Conservation (phyloP, 441 rosid species). For the Syzygium malaccense region DNA sequence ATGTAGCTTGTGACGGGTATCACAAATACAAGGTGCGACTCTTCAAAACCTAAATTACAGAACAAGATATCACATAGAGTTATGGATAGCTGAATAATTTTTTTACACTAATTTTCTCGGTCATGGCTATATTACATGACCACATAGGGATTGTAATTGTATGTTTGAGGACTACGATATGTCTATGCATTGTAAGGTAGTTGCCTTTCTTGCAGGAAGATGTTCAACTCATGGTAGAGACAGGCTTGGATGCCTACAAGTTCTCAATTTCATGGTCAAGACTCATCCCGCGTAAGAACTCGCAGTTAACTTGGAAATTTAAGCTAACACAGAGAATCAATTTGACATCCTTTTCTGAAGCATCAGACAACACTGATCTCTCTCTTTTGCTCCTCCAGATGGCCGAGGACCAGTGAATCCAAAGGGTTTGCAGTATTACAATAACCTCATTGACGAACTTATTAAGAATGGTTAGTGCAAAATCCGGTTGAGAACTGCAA, state of each 20-base stretch:
- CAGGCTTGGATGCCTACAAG: slow-evolving; percentile 54
- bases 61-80: not conserved
- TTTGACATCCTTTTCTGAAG: not conserved
- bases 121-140: not conserved
- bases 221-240: slow-evolving; percentile 53
- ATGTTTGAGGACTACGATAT: not conserved
- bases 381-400: slow-evolving; percentile 21
- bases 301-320: not conserved
- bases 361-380: not conserved
- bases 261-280: slow-evolving; percentile 79
- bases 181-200: not conserved
- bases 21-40: slow-evolving; percentile 57
- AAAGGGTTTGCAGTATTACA: slow-evolving; percentile 52
- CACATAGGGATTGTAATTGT: not conserved
- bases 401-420: slow-evolving; percentile 66
- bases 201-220: slow-evolving; percentile 42
- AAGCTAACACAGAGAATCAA: not conserved
- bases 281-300: slow-evolving; percentile 50
- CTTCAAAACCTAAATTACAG: not conserved
- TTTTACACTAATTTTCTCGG: not conserved
- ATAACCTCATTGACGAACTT: slow-evolving; percentile 50
- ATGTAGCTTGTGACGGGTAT: slow-evolving; percentile 54
- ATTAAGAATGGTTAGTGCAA: slow-evolving; percentile 29
- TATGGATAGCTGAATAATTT: not conserved
- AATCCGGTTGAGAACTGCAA: not conserved